Evolutionary conservation across 2,329 filamentous ascomycete species (phyloP).

Genomic region (Capronia coronata): DNA sequence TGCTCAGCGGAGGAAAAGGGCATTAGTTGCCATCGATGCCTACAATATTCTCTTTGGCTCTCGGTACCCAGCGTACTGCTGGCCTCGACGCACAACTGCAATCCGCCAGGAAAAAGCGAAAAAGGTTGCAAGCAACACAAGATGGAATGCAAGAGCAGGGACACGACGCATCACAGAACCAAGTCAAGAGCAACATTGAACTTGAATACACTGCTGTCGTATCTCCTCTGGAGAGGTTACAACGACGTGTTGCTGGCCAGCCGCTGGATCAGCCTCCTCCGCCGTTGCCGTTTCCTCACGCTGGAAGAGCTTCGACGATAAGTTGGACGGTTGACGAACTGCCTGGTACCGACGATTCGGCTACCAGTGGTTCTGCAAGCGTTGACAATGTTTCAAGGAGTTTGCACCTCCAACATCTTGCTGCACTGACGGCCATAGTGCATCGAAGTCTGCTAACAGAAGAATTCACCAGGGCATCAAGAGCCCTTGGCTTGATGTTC

Average conservation of each 20-base stretch:
- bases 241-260: constrained; percentile 41
- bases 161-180: constrained; percentile 4
- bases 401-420: constrained; percentile 51
- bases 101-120: constrained; percentile 24
- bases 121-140: constrained; percentile 18
- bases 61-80: constrained; percentile 1
- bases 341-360: constrained; percentile 20
- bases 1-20: no score
- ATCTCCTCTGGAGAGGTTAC: constrained; percentile 38
- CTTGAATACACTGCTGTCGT: constrained; percentile 28
- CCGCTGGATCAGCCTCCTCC: constrained; percentile 36
- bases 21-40: background rate
- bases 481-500: constrained; percentile 69
- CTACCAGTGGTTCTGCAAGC: constrained; percentile 30
- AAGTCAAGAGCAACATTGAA: constrained; percentile 1
- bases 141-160: constrained; percentile 8
- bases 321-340: background rate
- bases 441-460: constrained; percentile 65
- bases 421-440: constrained; percentile 61
- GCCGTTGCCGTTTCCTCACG: constrained; percentile 39
- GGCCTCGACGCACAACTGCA: constrained; percentile 1
- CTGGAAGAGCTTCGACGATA: constrained; percentile 28
- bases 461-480: constrained; percentile 64
- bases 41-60: constrained; percentile 2
- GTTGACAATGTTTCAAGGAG: constrained; percentile 30